Evolutionary conservation across 1,284 basidiomycete genomes (phyloP), one percentile per base, ranked within the genome.

Genomic region (Cryptococcus sp.): DNA sequence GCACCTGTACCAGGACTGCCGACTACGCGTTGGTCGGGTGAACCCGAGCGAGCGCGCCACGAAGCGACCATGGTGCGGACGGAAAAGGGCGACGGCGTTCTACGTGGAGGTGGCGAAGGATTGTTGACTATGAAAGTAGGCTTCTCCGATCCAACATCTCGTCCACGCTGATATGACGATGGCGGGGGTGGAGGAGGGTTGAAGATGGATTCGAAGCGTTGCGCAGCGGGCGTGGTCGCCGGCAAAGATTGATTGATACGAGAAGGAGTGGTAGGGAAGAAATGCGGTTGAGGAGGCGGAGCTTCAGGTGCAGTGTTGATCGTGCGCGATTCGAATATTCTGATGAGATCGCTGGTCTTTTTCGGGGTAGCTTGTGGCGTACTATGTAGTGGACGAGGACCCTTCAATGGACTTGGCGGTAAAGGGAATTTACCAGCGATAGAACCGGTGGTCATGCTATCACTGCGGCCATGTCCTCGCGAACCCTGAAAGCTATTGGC

Each of bases 51-150:
- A 16, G 66, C 65, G 27, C 70, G 56, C 89, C 89, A 92, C 3
- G 87, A 82, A 0, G 86, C 84, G 13, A 93, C 87, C 58, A 91
- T 86, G 62, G 88, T 91, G 25, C 87, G 83, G 38, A 92, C 88
- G 1, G 71, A 62, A 1, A 71, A 52, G 3, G 77, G 73, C 1
- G 76, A 72, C 35, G 67, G 59, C 0, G 68, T 55, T 48, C 65
- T 73, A 39, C 63, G 57, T 4, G 66, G 71, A 5, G 64, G 62
- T 19, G 59, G 48, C 19, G 50, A 60, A 25, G 47, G 50, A 27
- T 49, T 43, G 19, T 47, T 50, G 15, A 52, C 20, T 30, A 49
- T 39, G 42, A 57, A 20, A 35, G 30, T 35, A 35, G 30, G 30
- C 10, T 35, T 35, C 30, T 35, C 30, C 30, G 13, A 10, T 8